Evolutionary conservation across 306 rosid genomes (phyloP), one percentile per base, ranked within the genome.

Genomic region (Lathyrus aphaca): DNA sequence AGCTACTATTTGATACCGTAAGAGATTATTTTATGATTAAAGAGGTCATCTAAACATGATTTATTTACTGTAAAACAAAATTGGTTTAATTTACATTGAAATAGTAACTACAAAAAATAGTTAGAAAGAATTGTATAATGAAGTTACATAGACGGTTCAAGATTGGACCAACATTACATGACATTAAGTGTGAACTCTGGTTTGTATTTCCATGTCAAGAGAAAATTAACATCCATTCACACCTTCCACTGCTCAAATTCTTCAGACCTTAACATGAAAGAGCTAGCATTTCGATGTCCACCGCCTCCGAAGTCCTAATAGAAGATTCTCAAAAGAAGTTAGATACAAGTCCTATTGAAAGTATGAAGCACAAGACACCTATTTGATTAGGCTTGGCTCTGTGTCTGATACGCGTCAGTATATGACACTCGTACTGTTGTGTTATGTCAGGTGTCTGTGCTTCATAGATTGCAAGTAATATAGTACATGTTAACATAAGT

Each of bases 221-320:
- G 46, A 14, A 55, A 56, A 14, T 25, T 25, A 56, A 68, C 56
- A 56, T 53, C 30, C 6, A 29, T 5, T 66, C 71, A 74, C 72
- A 77, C 81, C 81, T 92, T 90, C 98, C 96, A 94, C 71, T 66
- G 81, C 71, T 80, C 74, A 62, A 87, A 88, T 65, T 82, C 88
- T 66, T 83, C 79, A 0, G 76, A 66, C 77, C 68, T 82, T 78
- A 90, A 49, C 83, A 88, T 69, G 87, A 90, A 87, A 45, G 97
- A 90, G 74, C 97, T 81, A 0, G 98, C 98, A 45, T 85, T 81
- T 76, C 57, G 77, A 81, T 88, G 96, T 44, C 98, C 98, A 65
- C 95, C 96, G 8, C 96, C 98, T 80, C 93, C 93, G 64, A 83
- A 90, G 73, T 76, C 83, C 97, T 90, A 85, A 73, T 5, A 74